Conservation (phyloP, 208 protist species). For the Strigomonas oncopelti region DNA sequence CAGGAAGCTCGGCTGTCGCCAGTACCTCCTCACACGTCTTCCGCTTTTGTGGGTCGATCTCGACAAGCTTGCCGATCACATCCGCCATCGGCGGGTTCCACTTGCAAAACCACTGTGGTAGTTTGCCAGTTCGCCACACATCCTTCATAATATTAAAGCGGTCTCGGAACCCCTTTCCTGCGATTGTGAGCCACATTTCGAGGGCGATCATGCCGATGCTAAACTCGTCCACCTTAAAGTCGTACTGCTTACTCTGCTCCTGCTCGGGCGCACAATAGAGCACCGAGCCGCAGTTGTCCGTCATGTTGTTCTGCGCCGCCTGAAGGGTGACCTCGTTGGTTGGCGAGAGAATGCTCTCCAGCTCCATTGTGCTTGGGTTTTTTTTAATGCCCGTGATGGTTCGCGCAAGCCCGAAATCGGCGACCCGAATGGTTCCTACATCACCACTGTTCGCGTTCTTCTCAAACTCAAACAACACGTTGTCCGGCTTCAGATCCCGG, state of each 20-base stretch:
- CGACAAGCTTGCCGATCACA: conserved; percentile 55
- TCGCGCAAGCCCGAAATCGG: conserved; percentile 77
- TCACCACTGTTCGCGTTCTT: conserved; percentile 35
- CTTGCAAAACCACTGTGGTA: conserved; percentile 67
- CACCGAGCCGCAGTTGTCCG: conserved; percentile 69
- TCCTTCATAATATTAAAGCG: conserved; percentile 76
- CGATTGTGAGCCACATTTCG: conserved; percentile 84
- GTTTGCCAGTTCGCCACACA: conserved; percentile 50
- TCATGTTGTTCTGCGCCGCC: conserved; percentile 21
- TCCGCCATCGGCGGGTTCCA: conserved; percentile 55
- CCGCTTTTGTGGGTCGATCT: conserved; percentile 43
- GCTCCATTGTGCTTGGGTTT: conserved; percentile 39
- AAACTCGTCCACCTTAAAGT: conserved; percentile 85
- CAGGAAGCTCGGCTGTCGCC: conserved; percentile 62
- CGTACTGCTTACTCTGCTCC: conserved; percentile 67
- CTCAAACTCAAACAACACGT: conserved; percentile 73
- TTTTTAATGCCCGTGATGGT: conserved; percentile 49
- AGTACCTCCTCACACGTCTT: conserved; percentile 66
- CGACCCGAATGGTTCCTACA: conserved; percentile 72
- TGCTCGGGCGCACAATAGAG: conserved; percentile 84
- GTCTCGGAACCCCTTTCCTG: conserved; percentile 73
- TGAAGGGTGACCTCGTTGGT: conserved; percentile 9
- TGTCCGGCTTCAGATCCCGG: conserved; percentile 81
- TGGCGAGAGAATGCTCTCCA: conserved; percentile 23
- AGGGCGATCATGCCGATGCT: conserved; percentile 85